These are phyloP conservation scores for Stephanodiscus triporus DNA, from an alignment of 108 stramenopile species.

Conservation along the genomic window DNA sequence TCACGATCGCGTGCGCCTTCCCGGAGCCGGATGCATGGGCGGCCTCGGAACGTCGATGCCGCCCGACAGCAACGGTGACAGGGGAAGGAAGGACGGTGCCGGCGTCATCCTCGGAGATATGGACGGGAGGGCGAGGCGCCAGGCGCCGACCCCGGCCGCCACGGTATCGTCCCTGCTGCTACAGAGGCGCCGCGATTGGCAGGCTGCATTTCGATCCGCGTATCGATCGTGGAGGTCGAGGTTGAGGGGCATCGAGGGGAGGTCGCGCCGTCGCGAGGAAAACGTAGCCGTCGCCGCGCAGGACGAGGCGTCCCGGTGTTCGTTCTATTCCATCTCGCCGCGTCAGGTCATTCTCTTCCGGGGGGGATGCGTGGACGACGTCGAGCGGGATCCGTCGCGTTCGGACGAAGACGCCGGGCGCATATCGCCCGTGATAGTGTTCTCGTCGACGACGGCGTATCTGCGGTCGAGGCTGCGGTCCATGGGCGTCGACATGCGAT, in stretches of 20 bases:
- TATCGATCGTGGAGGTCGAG: slow-evolving; percentile 48
- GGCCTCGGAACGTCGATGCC: slow-evolving; percentile 30
- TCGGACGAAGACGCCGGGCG: slow-evolving; percentile 4
- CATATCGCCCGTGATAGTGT: slow-evolving; percentile 42
- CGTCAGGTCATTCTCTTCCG: slow-evolving; percentile 48
- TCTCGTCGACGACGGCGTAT: slow-evolving; percentile 52
- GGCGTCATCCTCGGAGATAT: background rate
- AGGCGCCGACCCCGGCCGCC: slow-evolving; percentile 2
- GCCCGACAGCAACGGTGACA: background rate
- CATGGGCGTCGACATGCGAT: slow-evolving; percentile 41
- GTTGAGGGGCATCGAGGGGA: slow-evolving; percentile 17
- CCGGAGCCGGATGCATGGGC: slow-evolving; percentile 37
- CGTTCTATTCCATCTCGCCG: slow-evolving; percentile 46
- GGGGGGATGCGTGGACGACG: slow-evolving; percentile 5
- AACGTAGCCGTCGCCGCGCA: too few species aligned
- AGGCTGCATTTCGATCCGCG: slow-evolving; percentile 49
- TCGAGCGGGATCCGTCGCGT: background rate
- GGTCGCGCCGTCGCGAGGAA: background rate
- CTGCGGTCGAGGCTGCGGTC: slow-evolving; percentile 36
- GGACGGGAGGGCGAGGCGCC: background rate
- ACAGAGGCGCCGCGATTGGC: slow-evolving; percentile 52
- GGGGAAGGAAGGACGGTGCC: background rate
- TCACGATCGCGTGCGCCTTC: slow-evolving; percentile 34
- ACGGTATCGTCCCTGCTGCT: slow-evolving; percentile 25
- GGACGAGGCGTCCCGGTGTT: slow-evolving; percentile 44